Evolutionary conservation across 148 eudicot genomes (phyloP).

Genomic region (Camellia granthamiana): DNA sequence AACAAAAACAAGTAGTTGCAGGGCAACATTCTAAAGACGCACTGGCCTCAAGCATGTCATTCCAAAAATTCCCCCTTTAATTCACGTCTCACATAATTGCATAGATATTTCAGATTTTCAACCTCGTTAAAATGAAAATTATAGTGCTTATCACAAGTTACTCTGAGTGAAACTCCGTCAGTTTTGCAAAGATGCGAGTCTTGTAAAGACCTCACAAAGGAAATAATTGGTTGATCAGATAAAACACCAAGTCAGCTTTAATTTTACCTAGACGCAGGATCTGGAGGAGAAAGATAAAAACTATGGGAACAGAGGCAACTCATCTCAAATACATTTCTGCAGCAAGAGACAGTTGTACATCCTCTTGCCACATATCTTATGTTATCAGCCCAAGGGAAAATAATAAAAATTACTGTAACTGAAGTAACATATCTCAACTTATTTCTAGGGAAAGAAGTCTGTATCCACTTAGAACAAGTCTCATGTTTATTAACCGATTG

Average conservation of each 20-base stretch:
- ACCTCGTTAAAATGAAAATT: neutral
- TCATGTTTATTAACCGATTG: neutral
- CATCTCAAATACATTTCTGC: neutral
- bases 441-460: neutral
- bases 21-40: neutral
- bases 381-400: neutral
- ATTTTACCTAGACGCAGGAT: neutral
- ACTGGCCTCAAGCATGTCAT: neutral
- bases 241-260: neutral
- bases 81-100: neutral
- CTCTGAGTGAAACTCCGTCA: neutral
- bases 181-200: neutral
- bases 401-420: neutral
- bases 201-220: neutral
- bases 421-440: neutral
- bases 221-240: neutral
- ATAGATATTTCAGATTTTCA: neutral
- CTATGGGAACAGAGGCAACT: neutral
- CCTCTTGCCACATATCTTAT: no score
- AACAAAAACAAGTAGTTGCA: neutral
- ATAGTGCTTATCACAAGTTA: neutral
- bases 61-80: neutral
- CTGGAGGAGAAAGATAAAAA: neutral
- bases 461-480: neutral
- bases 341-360: neutral